A percentile compares a stretch with the other conserved stretches of the same genome.
Conservation (phyloP, 2,329 filamentous ascomycete species). For the Harringtonia aguacate region DNA sequence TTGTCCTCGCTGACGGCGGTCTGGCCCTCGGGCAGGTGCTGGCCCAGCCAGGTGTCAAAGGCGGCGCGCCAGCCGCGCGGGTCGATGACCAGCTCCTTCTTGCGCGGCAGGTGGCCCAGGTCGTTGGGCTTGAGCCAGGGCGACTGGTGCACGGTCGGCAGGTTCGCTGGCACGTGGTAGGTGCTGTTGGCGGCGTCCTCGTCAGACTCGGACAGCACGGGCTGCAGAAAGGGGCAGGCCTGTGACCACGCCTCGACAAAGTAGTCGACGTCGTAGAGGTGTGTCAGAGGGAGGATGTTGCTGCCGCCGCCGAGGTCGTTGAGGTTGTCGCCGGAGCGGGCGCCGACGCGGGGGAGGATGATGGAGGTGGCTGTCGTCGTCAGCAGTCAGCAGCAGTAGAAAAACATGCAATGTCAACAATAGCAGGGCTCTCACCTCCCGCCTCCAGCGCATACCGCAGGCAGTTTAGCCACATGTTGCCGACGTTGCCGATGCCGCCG, state of each 20-base stretch:
- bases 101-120: conserved; percentile 5
- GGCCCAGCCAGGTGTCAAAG: conserved; percentile 11
- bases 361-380: conserved; percentile 7
- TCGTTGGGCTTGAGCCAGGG: conserved; percentile 2
- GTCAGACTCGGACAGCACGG: conserved; percentile 5
- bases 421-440: conserved; percentile 1
- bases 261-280: conserved; percentile 8
- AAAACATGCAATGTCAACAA: background rate
- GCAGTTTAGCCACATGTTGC: conserved; percentile 25
- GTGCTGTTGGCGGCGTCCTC: background rate
- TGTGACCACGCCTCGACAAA: conserved; percentile 6
- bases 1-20: conserved; percentile 3
- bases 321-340: conserved; percentile 11
- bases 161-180: background rate
- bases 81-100: conserved; percentile 10
- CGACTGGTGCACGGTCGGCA: conserved; percentile 1
- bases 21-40: too few species aligned
- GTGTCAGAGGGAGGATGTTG: conserved; percentile 3
- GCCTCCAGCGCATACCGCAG: conserved; percentile 24
- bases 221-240: conserved; percentile 8
- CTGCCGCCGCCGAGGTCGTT: conserved; percentile 5
- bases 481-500: conserved; percentile 24
- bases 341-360: conserved; percentile 11
- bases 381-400: background rate
- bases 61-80: conserved; percentile 11